Base-by-base conservation (phyloP, 306 rosid genomes). In the Fragaria iinumae region DNA sequence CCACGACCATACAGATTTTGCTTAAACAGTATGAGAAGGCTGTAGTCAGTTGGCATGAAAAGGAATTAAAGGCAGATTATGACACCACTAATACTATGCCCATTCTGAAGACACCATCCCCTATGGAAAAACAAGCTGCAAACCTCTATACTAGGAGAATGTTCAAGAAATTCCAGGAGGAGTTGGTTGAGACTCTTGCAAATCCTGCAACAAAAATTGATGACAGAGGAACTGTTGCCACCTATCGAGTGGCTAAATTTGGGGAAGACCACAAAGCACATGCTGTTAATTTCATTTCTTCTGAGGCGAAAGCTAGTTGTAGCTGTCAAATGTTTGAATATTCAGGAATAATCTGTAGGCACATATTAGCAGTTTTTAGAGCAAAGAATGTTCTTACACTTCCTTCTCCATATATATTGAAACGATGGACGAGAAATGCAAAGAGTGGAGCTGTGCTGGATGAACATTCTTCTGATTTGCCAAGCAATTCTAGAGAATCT, bases 121-220 rank as follows among this genome's bases (percentile, higher is more conserved):
- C 97, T 44, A 93, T 91, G 96, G 98, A 93, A 81, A 91, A 91
- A 72, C 97, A 93, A 86, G 97, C 96, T 71, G 97, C 94, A 41
- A 82, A 72, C 80, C 90, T 91, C 45, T 93, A 89, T 75, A 91
- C 97, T 1, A 84, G 91, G 82, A 87, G 87, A 79, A 84, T 94
- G 80, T 94, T 91, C 77, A 85, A 86, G 83, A 91, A 89, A 77
- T 94, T 94, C 75, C 97, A 91, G 81, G 96, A 91, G 71, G 97
- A 94, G 81, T 86, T 94, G 81, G 97, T 91, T 68, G 97, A 90
- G 84, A 90, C 97, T 77, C 89, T 91, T 77, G 97, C 97, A 49
- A 91, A 90, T 81, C 93, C 96, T 73, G 97, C 97, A 52, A 91
- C 90, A 43, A 91, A 86, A 85, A 76, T 87, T 73, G 90, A 89